These are phyloP conservation scores for Cochliopodium minus DNA, from an alignment of 208 protist species.

Conservation along the genomic window DNA sequence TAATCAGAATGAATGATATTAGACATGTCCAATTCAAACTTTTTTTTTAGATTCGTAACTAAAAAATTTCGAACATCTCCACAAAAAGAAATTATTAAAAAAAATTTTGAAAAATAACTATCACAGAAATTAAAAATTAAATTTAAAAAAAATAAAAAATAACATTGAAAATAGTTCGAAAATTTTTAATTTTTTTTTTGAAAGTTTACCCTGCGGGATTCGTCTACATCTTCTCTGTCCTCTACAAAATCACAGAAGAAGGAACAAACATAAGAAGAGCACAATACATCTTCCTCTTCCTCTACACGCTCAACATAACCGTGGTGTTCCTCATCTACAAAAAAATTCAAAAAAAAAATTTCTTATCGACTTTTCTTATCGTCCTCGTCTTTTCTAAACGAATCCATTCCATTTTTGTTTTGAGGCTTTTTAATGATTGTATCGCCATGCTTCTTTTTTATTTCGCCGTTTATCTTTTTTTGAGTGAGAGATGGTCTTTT, in stretches of 20 bases:
- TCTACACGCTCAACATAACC: slow-evolving; percentile 43
- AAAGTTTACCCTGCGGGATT: slow-evolving; percentile 69
- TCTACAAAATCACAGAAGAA: slow-evolving; percentile 48
- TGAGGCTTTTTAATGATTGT: slow-evolving; percentile 67
- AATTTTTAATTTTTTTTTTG: no score
- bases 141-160: no score
- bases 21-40: no score
- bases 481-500: neutral
- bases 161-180: no score
- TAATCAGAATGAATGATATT: no score
- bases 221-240: slow-evolving; percentile 53
- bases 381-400: slow-evolving; percentile 32
- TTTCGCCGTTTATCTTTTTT: slow-evolving; percentile 27
- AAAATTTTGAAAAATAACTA: no score
- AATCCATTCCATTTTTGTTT: slow-evolving; percentile 55
- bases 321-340: slow-evolving; percentile 23
- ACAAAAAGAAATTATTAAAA: no score
- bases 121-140: no score
- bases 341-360: neutral
- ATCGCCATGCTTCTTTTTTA: slow-evolving; percentile 57
- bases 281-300: slow-evolving; percentile 44
- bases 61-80: no score
- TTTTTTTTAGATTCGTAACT: no score
- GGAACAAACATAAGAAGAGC: slow-evolving; percentile 41
- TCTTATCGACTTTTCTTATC: slow-evolving; percentile 22